These are phyloP conservation scores for Fraxinus quadrangulata DNA, from an alignment of 257 asterid species.

Conservation along the genomic window DNA sequence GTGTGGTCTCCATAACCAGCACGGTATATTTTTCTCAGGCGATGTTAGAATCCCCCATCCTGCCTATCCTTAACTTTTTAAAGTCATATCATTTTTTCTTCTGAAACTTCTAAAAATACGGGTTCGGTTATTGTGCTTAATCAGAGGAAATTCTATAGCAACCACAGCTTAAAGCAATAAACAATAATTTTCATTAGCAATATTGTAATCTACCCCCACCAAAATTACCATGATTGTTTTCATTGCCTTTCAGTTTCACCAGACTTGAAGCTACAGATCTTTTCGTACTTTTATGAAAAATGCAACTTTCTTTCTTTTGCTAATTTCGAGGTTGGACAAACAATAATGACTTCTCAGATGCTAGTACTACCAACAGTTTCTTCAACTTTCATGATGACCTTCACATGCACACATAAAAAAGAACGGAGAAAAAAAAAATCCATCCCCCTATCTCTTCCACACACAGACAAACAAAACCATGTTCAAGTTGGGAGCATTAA, in stretches of 20 bases:
- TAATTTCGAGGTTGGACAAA: neutral
- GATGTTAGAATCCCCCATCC: neutral
- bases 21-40: neutral
- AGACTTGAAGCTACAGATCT: slow-evolving; percentile 1
- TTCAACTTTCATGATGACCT: neutral
- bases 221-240: neutral
- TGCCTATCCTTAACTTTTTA: neutral
- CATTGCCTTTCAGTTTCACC: neutral
- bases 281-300: neutral
- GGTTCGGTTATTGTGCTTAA: neutral
- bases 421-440: too few species aligned
- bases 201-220: neutral
- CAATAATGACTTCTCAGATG: neutral
- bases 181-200: neutral
- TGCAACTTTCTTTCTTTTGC: neutral
- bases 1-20: neutral
- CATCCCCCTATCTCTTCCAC: neutral
- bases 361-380: neutral
- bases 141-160: neutral
- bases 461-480: neutral
- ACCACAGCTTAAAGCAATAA: neutral
- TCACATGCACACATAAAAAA: neutral
- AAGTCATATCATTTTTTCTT: neutral
- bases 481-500: neutral
- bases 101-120: neutral